Conservation (phyloP, 805 yeast genomes). For the Candida ortonii region DNA sequence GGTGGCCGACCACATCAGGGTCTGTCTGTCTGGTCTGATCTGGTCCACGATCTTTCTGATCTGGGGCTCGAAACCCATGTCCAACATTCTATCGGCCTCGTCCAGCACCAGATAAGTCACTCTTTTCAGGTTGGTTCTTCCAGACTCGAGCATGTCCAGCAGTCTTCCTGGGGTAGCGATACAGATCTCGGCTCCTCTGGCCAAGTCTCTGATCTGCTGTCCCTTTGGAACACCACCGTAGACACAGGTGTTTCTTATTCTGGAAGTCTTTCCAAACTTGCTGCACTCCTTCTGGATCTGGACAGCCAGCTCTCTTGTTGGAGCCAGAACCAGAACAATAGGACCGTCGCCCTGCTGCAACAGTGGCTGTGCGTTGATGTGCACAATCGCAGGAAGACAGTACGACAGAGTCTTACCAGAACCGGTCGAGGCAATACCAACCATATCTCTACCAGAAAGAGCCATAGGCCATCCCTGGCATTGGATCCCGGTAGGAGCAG, state of each 20-base stretch:
- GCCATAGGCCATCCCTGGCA: constrained; percentile 99
- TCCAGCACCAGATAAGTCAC: constrained; percentile 96
- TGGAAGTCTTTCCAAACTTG: constrained; percentile 87
- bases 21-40: constrained; percentile 99
- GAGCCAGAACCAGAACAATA: constrained; percentile 90
- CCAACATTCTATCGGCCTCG: constrained; percentile 99
- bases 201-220: constrained; percentile 92
- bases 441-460: constrained; percentile 95
- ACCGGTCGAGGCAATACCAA: constrained; percentile 98
- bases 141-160: constrained; percentile 93
- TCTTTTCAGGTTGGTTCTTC: constrained; percentile 92
- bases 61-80: constrained; percentile 99
- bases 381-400: constrained; percentile 95
- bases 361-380: constrained; percentile 96
- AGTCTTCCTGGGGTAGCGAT: constrained; percentile 99
- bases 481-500: constrained; percentile 92
- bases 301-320: constrained; percentile 98
- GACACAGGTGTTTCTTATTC: constrained; percentile 95
- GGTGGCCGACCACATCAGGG: constrained; percentile 99
- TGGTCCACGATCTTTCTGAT: constrained; percentile 94
- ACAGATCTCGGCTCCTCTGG: constrained; percentile 92
- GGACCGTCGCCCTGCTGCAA: constrained; percentile 96
- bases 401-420: constrained; percentile 98
- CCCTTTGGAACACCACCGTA: constrained; percentile 99
- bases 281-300: constrained; percentile 96